These are phyloP conservation scores for Erodium chrysanthum DNA, from an alignment of 441 rosid genomes.

Conservation along the genomic window DNA sequence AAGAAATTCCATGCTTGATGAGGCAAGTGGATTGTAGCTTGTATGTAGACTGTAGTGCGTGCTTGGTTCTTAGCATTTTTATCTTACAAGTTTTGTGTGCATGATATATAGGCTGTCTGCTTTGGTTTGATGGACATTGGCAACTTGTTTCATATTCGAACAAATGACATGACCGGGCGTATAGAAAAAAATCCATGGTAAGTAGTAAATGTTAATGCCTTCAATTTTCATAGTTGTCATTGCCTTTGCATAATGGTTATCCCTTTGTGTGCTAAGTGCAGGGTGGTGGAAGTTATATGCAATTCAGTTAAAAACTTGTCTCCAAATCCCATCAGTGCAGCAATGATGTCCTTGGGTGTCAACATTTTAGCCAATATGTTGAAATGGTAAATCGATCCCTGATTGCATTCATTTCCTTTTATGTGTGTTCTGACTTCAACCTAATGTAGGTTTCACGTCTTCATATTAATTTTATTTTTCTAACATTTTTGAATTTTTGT, in stretches of 20 bases:
- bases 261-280: constrained; percentile 26
- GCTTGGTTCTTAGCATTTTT: constrained; percentile 13
- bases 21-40: neutral
- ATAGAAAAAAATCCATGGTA: constrained; percentile 66
- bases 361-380: constrained; percentile 64
- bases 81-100: constrained; percentile 19
- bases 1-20: neutral
- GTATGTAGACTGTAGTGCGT: neutral
- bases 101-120: constrained; percentile 50
- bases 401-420: constrained; percentile 4
- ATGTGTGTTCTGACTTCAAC: neutral
- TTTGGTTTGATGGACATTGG: constrained; percentile 61
- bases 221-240: constrained; percentile 2
- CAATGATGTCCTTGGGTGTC: constrained; percentile 63
- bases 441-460: neutral
- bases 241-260: constrained; percentile 13
- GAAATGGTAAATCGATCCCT: constrained; percentile 46
- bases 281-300: constrained; percentile 76
- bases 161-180: constrained; percentile 31
- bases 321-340: constrained; percentile 48
- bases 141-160: constrained; percentile 38
- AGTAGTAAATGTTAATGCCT: constrained; percentile 4
- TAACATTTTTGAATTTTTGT: constrained; percentile 2
- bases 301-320: constrained; percentile 47
- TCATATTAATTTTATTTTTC: constrained; percentile 4